phyloP scores from a whole-genome alignment of 2,329 filamentous ascomycete genomes.

The Periconia macrospinosa region DNA sequence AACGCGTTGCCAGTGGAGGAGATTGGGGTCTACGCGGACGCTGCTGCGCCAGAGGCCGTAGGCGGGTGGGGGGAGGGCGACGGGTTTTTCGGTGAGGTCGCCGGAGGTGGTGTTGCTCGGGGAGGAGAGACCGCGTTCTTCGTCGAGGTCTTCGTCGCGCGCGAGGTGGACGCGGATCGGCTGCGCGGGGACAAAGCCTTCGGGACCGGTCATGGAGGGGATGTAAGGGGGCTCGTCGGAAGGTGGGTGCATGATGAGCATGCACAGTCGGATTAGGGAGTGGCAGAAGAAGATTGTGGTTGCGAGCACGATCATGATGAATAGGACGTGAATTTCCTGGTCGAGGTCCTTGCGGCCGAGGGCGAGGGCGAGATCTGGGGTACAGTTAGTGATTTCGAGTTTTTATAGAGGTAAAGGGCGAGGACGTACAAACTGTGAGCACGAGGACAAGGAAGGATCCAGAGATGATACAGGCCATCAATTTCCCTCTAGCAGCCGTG shows the following conservation, averaged over 20 bases:
- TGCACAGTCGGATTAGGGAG: slow-evolving; percentile 71
- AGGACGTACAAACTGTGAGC: slow-evolving; percentile 66
- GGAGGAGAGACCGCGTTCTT: slow-evolving; percentile 31
- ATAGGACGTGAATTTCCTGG: slow-evolving; percentile 75
- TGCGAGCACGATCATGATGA: slow-evolving; percentile 76
- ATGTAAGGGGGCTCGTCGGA: slow-evolving; percentile 31
- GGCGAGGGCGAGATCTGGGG: slow-evolving; percentile 70
- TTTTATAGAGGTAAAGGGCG: background rate
- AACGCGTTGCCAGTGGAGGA: slow-evolving; percentile 77
- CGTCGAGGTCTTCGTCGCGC: slow-evolving; percentile 70
- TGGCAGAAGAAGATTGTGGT: slow-evolving; percentile 81
- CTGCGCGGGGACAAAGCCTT: slow-evolving; percentile 68
- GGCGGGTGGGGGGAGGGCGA: slow-evolving; percentile 64
- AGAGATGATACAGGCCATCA: slow-evolving; percentile 60
- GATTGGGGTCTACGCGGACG: slow-evolving; percentile 77
- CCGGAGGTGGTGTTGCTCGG: slow-evolving; percentile 2
- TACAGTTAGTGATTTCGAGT: slow-evolving; percentile 7
- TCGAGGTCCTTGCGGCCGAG: slow-evolving; percentile 65
- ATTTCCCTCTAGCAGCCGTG: slow-evolving; percentile 34
- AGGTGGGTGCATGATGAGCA: slow-evolving; percentile 60
- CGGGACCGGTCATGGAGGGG: slow-evolving; percentile 56
- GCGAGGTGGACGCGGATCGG: slow-evolving; percentile 79
- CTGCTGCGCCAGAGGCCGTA: slow-evolving; percentile 85
- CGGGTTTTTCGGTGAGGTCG: slow-evolving; percentile 22
- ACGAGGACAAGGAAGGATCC: slow-evolving; percentile 63